Evolutionary conservation across 805 yeast genomes (phyloP), one percentile per base, ranked within the genome.

Genomic region (Priceomyces melissophilus): DNA sequence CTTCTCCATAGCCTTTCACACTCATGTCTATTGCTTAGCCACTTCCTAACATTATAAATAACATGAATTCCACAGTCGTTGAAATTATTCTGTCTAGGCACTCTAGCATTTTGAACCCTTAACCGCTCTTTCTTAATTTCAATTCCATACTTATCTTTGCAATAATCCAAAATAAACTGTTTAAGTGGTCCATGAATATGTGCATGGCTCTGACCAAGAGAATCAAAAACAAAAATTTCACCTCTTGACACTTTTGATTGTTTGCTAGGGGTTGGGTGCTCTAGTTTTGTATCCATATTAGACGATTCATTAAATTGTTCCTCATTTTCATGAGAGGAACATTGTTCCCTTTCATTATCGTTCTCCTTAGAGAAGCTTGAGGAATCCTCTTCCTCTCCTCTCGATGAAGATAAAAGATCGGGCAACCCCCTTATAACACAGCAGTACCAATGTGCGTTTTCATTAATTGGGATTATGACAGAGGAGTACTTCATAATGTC

Each of bases 1-100:
- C 39, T 50, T 42, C 63, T 57, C 86, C 86, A 80, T 9, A 76
- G 47, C 32, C 56, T 55, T 34, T 76, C 63, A 38, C 87, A 81
- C 16, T 57, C 66, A 0, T 50, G 50, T 0, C 80, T 77, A 30
- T 76, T 61, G 16, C 65, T 63, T 35, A 83, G 67, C 61, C 87
- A 81, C 46, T 74, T 78, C 42, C 70, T 67, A 10, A 82, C 73
- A 51, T 85, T 89, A 50, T 82, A 82, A 11, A 93, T 82, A 2
- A 91, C 86, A 63, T 87, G 96, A 14, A 93, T 79, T 1, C 99
- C 99, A 66, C 99, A 93, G 58, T 93, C 99, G 56, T 89, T 87
- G 63, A 82, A 81, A 58, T 93, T 93, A 25, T 81, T 80, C 55
- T 93, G 99, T 43, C 74, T 79, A 1, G 97, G 96, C 0, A 88